phyloP scores from a whole-genome alignment of 2,329 filamentous ascomycete genomes.

The Corinectria fuckeliana region DNA sequence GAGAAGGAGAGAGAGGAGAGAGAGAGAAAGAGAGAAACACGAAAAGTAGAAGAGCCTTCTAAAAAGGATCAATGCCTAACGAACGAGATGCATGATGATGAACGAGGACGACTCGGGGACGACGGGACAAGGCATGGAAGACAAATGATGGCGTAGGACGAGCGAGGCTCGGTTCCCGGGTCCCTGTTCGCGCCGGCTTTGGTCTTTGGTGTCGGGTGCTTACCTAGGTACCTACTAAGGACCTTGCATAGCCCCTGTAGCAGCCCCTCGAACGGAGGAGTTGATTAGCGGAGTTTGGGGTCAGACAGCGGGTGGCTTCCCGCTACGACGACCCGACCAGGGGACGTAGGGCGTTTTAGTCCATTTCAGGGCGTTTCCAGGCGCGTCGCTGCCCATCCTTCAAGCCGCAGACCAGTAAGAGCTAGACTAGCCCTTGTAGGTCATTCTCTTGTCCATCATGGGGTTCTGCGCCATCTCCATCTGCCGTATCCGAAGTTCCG shows the following conservation, averaged over 20 bases:
- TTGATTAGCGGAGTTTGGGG: constrained; percentile 3
- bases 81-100: constrained; percentile 18
- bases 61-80: constrained; percentile 16
- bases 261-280: neutral
- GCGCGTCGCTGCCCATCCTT: neutral
- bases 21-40: neutral
- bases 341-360: neutral
- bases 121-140: constrained; percentile 16
- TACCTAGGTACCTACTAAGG: neutral
- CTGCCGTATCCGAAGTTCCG: no score
- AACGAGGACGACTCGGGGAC: constrained; percentile 4
- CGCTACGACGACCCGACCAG: constrained; percentile 4
- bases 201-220: neutral
- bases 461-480: neutral
- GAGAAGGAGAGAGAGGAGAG: constrained; percentile 2
- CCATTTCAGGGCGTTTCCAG: neutral
- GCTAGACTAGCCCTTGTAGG: no score
- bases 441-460: neutral
- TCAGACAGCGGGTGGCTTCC: constrained; percentile 8
- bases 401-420: neutral
- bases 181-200: constrained; percentile 1
- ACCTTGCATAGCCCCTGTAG: constrained; percentile 10
- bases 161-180: constrained; percentile 3
- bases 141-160: constrained; percentile 4
- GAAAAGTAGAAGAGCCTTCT: neutral